phyloP scores from a whole-genome alignment of 352 stramenopile genomes.

The Elongisporangium anandrum region DNA sequence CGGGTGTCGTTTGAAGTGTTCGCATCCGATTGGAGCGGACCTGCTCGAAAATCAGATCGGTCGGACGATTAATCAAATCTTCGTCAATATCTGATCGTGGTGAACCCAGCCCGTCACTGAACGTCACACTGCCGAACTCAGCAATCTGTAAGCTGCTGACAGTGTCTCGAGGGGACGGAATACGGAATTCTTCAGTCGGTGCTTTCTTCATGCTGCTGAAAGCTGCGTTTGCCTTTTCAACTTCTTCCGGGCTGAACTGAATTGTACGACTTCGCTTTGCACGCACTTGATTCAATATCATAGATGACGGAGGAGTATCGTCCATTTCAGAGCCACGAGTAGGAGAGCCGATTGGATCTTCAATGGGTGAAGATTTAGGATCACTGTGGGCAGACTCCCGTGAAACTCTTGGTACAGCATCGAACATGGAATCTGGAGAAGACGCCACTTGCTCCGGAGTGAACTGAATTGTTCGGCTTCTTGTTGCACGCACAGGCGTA shows the following conservation, averaged over 20 bases:
- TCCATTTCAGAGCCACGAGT: not conserved
- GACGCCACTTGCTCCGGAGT: not conserved
- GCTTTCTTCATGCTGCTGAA: not conserved
- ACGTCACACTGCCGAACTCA: not conserved
- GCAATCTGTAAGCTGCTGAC: not conserved
- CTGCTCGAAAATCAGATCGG: slow-evolving; percentile 32
- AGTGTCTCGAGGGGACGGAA: not conserved
- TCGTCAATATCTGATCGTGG: slow-evolving; percentile 16
- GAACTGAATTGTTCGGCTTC: not conserved
- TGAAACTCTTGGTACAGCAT: not conserved
- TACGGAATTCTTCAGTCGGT: not conserved
- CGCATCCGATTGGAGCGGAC: slow-evolving; percentile 27
- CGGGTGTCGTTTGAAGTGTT: slow-evolving; percentile 4
- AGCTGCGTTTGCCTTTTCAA: not conserved
- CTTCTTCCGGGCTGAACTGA: slow-evolving; percentile 24
- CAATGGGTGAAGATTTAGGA: not conserved
- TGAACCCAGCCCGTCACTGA: not conserved
- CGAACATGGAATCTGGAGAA: not conserved
- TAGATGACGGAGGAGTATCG: slow-evolving; percentile 15
- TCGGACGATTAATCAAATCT: slow-evolving; percentile 38
- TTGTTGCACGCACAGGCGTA: not conserved
- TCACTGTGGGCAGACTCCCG: not conserved
- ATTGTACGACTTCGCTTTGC: slow-evolving; percentile 39
- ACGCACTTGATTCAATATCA: slow-evolving; percentile 39
- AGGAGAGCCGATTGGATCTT: not conserved